Evolutionary conservation across 148 eudicot genomes (phyloP), one percentile per base, ranked within the genome.

Genomic region (Cornus suecica): DNA sequence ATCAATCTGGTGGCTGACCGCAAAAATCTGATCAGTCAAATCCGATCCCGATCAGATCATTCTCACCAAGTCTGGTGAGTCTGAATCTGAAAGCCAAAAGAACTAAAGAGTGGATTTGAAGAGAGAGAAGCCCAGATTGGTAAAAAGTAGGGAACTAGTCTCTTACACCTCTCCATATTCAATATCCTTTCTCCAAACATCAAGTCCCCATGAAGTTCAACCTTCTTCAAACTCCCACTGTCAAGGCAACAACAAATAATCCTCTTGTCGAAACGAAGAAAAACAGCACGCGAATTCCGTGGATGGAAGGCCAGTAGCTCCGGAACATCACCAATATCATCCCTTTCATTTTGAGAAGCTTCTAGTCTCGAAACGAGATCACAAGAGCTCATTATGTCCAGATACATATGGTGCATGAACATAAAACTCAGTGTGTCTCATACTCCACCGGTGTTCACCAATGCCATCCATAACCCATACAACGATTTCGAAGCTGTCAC

Each of bases 341-440:
- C 3, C 20, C 34, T 65, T 65, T 65, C 34, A 65, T 65, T 65
- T 28, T 1, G 22, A 27, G 14, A 20, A 28, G 14, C 32, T 27
- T 14, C 22, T 28, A 0, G 7, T 0, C 6, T 28, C 8, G 28
- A 28, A 26, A 63, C 10, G 29, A 63, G 28, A 63, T 63, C 66
- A 63, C 66, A 63, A 63, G 66, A 63, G 66, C 66, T 63, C 66
- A 63, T 63, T 24, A 28, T 20, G 29, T 65, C 37, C 15, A 22
- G 68, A 34, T 10, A 65, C 13, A 27, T 20, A 28, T 28, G 34
- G 34, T 9, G 1, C n/a, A 65, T 65, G 2, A 13, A 31, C 68
- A 65, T 65, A 28, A 65, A 65, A 65, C 68, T 65, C 4, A 65
- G 68, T 28, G 16, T 65, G 34, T 27, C 20, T 65, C 32, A 27